Evolutionary conservation across 768 basidiomycete genomes (phyloP).

Genomic region (Infundibulicybe gibba): DNA sequence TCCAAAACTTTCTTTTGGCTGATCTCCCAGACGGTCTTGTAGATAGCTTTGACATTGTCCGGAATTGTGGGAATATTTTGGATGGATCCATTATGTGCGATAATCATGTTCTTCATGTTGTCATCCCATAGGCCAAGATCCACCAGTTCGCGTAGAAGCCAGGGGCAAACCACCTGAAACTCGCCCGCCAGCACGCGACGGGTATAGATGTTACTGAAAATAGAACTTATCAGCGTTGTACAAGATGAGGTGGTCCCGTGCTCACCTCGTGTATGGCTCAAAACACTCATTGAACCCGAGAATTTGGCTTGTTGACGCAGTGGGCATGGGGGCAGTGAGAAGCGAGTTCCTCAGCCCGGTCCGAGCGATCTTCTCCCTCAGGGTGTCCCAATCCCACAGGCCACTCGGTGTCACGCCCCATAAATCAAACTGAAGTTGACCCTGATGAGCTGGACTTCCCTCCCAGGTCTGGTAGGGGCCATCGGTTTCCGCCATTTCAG

Average conservation of each 20-base stretch:
- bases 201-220: conserved; percentile 89
- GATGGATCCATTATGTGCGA: conserved; percentile 88
- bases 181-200: conserved; percentile 99
- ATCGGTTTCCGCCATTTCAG: conserved; percentile 74
- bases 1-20: conserved; percentile 98
- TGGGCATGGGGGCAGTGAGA: conserved; percentile 96
- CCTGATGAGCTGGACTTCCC: conserved; percentile 87
- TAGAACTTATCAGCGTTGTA: neutral
- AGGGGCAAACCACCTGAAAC: conserved; percentile 99
- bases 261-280: conserved; percentile 93
- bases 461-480: conserved; percentile 88
- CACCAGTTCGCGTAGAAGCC: conserved; percentile 97
- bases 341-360: conserved; percentile 89
- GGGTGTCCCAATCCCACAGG: conserved; percentile 89
- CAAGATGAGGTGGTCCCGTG: neutral
- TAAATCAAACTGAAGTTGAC: conserved; percentile 89
- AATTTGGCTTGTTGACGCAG: conserved; percentile 97
- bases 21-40: conserved; percentile 99
- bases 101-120: conserved; percentile 99
- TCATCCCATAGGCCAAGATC: conserved; percentile 96
- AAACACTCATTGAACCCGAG: conserved; percentile 99
- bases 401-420: conserved; percentile 90
- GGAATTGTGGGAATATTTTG: conserved; percentile 90
- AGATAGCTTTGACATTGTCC: conserved; percentile 91
- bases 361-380: conserved; percentile 83